Percentiles rank a stretch among this genome's conserved stretches.
These are phyloP conservation scores for Linnemannia hyalina DNA, from an alignment of 192 early-diverging fungal species.

Conservation along the genomic window DNA sequence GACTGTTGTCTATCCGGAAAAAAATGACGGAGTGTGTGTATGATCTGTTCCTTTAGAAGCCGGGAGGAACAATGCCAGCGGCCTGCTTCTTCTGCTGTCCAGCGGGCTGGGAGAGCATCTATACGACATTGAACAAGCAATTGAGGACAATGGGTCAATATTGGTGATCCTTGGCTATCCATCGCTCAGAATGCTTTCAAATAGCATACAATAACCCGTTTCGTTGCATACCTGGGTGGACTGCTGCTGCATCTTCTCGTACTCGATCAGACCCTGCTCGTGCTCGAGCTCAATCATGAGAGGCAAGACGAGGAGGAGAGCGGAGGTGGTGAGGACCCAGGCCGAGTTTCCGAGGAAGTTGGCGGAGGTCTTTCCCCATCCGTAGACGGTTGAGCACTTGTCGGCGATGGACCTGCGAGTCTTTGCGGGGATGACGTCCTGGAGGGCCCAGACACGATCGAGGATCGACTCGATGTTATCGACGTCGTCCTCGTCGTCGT, in stretches of 20 bases:
- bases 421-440: slow-evolving; percentile 87
- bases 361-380: slow-evolving; percentile 70
- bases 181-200: background rate
- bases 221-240: slow-evolving; percentile 43
- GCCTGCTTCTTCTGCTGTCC: slow-evolving; percentile 53
- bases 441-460: slow-evolving; percentile 86
- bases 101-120: slow-evolving; percentile 53
- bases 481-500: slow-evolving; percentile 79
- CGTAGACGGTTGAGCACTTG: slow-evolving; percentile 66
- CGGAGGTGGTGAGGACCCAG: slow-evolving; percentile 92
- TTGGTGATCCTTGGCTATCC: background rate
- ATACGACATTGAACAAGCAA: background rate
- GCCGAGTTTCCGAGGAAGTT: slow-evolving; percentile 83
- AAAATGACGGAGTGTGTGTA: background rate
- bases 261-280: slow-evolving; percentile 87
- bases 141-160: background rate
- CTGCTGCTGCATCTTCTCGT: slow-evolving; percentile 78
- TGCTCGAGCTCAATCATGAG: slow-evolving; percentile 90
- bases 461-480: slow-evolving; percentile 83
- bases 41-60: slow-evolving; percentile 26
- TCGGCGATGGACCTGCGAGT: slow-evolving; percentile 75
- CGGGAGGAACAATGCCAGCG: slow-evolving; percentile 45
- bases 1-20: background rate
- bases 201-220: background rate
- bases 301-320: slow-evolving; percentile 86